Base-by-base conservation (phyloP, 2,329 filamentous ascomycete species). In the Arachnopeziza araneosa region DNA sequence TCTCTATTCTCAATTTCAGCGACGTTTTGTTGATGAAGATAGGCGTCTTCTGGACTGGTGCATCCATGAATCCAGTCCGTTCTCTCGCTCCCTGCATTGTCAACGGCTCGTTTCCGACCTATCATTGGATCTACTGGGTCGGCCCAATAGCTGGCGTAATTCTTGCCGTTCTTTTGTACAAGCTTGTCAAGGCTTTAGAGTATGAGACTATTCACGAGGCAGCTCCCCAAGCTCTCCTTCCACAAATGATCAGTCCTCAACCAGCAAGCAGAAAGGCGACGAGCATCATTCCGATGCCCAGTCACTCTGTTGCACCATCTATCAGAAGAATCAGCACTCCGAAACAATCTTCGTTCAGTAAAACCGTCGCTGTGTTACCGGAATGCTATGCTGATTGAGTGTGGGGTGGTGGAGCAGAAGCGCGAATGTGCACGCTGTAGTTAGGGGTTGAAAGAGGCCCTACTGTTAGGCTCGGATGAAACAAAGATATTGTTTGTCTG, bases 81-180 rank as follows among this genome's bases (percentile, higher is more conserved):
- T 76, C 74, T 52, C 76, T 81, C 56, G 78, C 77, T 1, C 79
- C 79, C 1, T 77, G 73, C 63, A 77, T 80, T 30, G 72, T 79
- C 22, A 76, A 74, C 1, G 68, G 67, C 10, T 71, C 69, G 0
- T 80, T 80, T 62, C 71, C 74, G 24, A 57, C 60, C 3, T 75
- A 79, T 61, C 78, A 80, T 63, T 81, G 78, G 78, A 79, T 81
- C 52, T 80, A 80, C 66, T 76, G 73, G 77, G 65, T 84, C 12
- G 82, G 81, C 0, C 82, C 83, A 1, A 70, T 77, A 10, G 71
- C 82, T 55, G 83, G 83, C 0, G 67, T 78, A 0, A 55, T 80
- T 6, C 68, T 84, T 17, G 80, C 82, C 1, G 77, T 74, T n/a
- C 72, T 62, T 8, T 75, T 82, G 22, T 85, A 83, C 72, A 76